phyloP scores from a whole-genome alignment of 768 basidiomycete species.

The Auricularia sp. region DNA sequence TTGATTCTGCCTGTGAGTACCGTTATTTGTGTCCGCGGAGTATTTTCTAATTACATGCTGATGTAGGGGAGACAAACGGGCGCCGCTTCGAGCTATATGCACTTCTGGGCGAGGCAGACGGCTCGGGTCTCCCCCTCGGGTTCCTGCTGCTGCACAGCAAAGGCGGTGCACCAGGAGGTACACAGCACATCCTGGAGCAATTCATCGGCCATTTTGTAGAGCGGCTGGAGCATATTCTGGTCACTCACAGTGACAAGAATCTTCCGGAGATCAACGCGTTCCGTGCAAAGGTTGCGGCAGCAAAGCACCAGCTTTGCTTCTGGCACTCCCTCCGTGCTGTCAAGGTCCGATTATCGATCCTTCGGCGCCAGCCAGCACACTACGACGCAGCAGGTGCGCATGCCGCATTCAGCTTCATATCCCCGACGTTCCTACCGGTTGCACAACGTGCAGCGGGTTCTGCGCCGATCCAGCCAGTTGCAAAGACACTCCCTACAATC shows the following conservation, averaged over 20 bases:
- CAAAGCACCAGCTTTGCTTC: constrained; percentile 31
- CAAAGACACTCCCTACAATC: background rate
- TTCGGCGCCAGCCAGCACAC: constrained; percentile 16
- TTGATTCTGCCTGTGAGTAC: constrained; percentile 24
- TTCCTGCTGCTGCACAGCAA: constrained; percentile 18
- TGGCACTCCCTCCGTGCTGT: constrained; percentile 10
- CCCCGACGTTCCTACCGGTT: constrained; percentile 18
- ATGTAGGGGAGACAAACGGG: constrained; percentile 25
- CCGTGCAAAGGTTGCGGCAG: constrained; percentile 15
- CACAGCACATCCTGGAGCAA: constrained; percentile 18
- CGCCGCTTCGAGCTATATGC: constrained; percentile 25
- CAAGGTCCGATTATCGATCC: constrained; percentile 21
- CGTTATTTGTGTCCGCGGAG: too few species aligned
- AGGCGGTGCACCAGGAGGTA: constrained; percentile 14
- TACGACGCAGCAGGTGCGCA: constrained; percentile 21
- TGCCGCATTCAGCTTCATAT: constrained; percentile 20
- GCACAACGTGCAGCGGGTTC: background rate
- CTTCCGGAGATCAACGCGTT: constrained; percentile 27
- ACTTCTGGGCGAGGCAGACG: constrained; percentile 23
- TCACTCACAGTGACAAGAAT: constrained; percentile 27
- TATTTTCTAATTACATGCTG: background rate
- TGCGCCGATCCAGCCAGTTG: background rate
- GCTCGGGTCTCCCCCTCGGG: constrained; percentile 26
- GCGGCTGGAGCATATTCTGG: constrained; percentile 15
- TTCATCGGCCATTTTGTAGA: constrained; percentile 18